Conservation (phyloP, 2,329 filamentous ascomycete species). For the Scedosporium boydii region DNA sequence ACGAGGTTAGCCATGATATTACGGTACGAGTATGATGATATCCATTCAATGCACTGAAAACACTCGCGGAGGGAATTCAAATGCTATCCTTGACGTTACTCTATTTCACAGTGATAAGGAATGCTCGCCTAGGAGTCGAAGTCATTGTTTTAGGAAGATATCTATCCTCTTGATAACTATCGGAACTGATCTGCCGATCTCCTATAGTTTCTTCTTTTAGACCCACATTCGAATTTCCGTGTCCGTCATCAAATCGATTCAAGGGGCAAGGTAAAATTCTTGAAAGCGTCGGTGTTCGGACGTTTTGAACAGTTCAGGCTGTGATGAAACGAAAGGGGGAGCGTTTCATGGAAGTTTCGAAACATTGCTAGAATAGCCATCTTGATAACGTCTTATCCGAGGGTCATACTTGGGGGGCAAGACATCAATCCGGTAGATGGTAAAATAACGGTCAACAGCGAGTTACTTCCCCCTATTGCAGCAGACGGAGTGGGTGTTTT, state of each 20-base stretch:
- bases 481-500: background rate
- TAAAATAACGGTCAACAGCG: too few species aligned
- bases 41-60: background rate
- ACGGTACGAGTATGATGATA: background rate
- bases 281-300: too few species aligned
- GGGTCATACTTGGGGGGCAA: too few species aligned
- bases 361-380: background rate
- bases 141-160: too few species aligned
- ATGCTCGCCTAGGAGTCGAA: too few species aligned
- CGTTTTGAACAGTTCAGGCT: background rate
- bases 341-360: background rate
- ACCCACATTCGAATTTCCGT: background rate
- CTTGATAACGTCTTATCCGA: background rate
- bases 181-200: background rate
- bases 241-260: too few species aligned
- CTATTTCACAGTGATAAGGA: too few species aligned
- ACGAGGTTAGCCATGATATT: background rate
- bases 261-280: background rate
- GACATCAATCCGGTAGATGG: too few species aligned
- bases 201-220: background rate
- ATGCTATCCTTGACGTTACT: too few species aligned
- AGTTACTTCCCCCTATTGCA: background rate
- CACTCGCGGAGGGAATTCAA: background rate
- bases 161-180: too few species aligned
- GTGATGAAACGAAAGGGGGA: background rate